A percentile compares a stretch with the other conserved stretches of the same genome.
phyloP scores from a whole-genome alignment of 768 basidiomycete species.

The Leucocoprinus birnbaumii region DNA sequence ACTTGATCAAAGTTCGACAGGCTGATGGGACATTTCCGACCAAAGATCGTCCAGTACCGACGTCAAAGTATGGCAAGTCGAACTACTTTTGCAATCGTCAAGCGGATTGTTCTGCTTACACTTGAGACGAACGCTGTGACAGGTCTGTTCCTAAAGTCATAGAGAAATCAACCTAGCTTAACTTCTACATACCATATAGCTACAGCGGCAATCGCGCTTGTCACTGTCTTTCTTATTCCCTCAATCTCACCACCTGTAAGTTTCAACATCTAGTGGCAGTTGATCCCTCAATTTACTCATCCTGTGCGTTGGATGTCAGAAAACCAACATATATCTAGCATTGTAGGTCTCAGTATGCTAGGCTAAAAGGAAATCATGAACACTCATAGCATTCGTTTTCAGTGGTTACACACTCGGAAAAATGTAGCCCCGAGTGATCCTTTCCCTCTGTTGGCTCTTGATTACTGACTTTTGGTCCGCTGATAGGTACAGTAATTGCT shows the following conservation, averaged over 20 bases:
- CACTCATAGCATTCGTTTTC: too few species aligned
- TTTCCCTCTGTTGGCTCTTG: too few species aligned
- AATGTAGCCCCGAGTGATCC: neutral
- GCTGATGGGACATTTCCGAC: neutral
- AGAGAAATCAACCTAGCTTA: too few species aligned
- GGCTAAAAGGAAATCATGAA: too few species aligned
- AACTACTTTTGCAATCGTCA: neutral
- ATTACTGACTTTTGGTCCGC: too few species aligned
- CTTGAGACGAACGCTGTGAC: slow-evolving; percentile 4
- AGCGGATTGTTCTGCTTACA: neutral
- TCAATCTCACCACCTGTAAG: slow-evolving; percentile 6
- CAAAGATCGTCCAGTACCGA: neutral
- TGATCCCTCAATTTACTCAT: too few species aligned
- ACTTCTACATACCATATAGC: too few species aligned
- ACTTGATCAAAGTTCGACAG: neutral
- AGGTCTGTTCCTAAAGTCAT: neutral
- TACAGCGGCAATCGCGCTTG: neutral
- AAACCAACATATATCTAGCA: too few species aligned
- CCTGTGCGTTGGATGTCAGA: too few species aligned
- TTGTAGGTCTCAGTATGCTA: neutral
- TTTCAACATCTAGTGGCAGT: neutral
- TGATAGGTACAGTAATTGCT: slow-evolving; percentile 8
- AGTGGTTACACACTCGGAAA: slow-evolving; percentile 6
- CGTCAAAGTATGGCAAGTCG: neutral
- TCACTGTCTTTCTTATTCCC: neutral